Base-by-base conservation (phyloP, 2,329 filamentous ascomycete species). In the Xylaria sp. region DNA sequence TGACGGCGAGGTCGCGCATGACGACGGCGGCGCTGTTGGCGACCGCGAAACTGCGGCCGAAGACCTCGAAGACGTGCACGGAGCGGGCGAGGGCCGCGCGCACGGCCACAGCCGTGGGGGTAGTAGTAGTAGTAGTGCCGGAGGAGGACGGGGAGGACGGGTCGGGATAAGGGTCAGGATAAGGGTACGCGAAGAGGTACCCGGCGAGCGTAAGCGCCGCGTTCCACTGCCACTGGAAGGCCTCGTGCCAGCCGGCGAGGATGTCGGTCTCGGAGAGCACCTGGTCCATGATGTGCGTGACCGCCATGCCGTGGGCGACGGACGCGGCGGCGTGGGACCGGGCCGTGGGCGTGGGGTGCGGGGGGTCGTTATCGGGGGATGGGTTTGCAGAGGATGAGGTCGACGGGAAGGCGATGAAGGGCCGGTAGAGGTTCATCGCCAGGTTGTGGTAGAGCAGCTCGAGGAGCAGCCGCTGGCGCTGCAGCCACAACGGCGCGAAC, bases 161-260 rank as follows among this genome's bases (percentile, higher is more conserved):
- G n/a, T n/a, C n/a, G n/a, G n/a, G n/a, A n/a, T n/a, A n/a, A n/a
- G n/a, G n/a, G 26, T 44, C 46, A 24, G 55, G 58, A 7, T 50
- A 47, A 17, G 62, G 63, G 34, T 63, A 56, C 11, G 62, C 62
- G 22, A 64, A 62, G n/a, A 63, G 44, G 38, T 60, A 66, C 7
- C 63, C 63, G 3, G 56, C 56, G 16, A 66, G 48, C 2, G 59
- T 64, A 18, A 66, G 52, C 4, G 60, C 58, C 0, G 74, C 72
- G 52, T 76, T 72, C 72, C 74, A 77, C 56, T 77, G 74, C 66
- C 72, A 77, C 20, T 74, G 72, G 46, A 75, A 77, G 0, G 68
- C 65, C 45, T 74, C 70, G 52, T 72, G 66, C 68, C 67, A 74
- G 7, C 74, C 73, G n/a, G 53, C 51, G 0, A 76, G 56, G 18